Base-by-base conservation (phyloP, 805 yeast species). In the Lachancea sp. region DNA sequence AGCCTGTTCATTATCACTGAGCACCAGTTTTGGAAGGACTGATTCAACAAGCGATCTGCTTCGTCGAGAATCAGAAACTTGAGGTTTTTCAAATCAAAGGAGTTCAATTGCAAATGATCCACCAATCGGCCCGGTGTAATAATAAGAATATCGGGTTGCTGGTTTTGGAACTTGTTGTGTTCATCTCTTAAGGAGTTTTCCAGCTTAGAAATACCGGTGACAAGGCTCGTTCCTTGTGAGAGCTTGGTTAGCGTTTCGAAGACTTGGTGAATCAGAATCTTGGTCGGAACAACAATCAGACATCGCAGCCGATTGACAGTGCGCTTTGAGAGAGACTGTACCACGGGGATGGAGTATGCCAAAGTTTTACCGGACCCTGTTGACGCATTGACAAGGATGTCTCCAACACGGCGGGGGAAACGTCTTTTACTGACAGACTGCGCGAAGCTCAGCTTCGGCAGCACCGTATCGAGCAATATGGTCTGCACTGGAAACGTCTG, bases 341-440 rank as follows among this genome's bases (percentile, higher is more conserved):
- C 72, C 7, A 93, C 74, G 1, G 99, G 98, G 2, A 91, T 73
- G 41, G 80, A 73, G 58, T 91, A 91, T 2, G 96, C 95, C 44
- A 93, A 69, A 0, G 99, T 91, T 60, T 91, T 91, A 57, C 99
- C 99, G 0, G 95, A 85, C 36, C 99, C 99, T 0, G 99, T 91
- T 10, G 95, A 78, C 1, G 99, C 95, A 64, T 91, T 90, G 5
- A 91, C 95, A 37, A 91, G 69, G 16, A 89, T 63, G 64, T 93
- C 95, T 19, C 91, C 91, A 46, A 71, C 69, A 35, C 76, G 70
- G 44, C 72, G 78, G 1, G 86, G 82, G 35, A 70, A 65, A 20
- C 69, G 48, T 44, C 56, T 65, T 47, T 61, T 68, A 10, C 62
- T 60, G 9, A 54, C 48, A 9, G 45, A 43, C 18, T 51, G 41